phyloP scores from a whole-genome alignment of 1,284 basidiomycete genomes.

The Leucoagaricus sp. region DNA sequence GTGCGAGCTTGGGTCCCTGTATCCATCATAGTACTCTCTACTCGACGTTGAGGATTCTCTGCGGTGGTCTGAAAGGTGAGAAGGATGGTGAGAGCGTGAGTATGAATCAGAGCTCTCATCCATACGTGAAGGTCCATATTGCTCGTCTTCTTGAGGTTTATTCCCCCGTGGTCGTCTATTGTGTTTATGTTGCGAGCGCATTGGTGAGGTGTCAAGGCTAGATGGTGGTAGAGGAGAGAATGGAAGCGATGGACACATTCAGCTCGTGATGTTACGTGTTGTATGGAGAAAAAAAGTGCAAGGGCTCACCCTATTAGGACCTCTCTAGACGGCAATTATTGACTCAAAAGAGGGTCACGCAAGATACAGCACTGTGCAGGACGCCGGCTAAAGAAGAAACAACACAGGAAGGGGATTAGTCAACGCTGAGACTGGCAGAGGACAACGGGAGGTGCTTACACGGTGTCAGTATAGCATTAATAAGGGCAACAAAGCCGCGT shows the following conservation, averaged over 20 bases:
- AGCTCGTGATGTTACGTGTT: slow-evolving; percentile 32
- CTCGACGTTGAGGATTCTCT: slow-evolving; percentile 45
- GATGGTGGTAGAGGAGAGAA: slow-evolving; percentile 18
- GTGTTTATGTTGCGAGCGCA: slow-evolving; percentile 51
- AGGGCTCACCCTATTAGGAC: slow-evolving; percentile 26
- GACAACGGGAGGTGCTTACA: background rate
- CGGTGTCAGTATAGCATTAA: slow-evolving; percentile 1
- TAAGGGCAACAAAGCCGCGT: background rate
- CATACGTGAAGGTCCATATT: slow-evolving; percentile 49
- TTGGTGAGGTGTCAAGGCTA: slow-evolving; percentile 24
- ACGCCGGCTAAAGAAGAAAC: background rate
- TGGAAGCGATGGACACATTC: slow-evolving; percentile 18
- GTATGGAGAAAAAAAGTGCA: slow-evolving; percentile 28
- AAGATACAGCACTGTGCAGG: background rate
- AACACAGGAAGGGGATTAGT: background rate
- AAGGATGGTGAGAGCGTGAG: slow-evolving; percentile 36
- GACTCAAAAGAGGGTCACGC: slow-evolving; percentile 6
- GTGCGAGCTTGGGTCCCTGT: slow-evolving; percentile 51
- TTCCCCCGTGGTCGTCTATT: slow-evolving; percentile 48
- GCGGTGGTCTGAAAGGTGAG: slow-evolving; percentile 53
- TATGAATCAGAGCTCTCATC: slow-evolving; percentile 46
- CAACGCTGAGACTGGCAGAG: background rate
- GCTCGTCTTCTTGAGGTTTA: slow-evolving; percentile 52
- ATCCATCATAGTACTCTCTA: slow-evolving; percentile 45
- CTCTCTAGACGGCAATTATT: slow-evolving; percentile 1